Base-by-base conservation (phyloP, 306 rosid species). In the Lotus japonicus region DNA sequence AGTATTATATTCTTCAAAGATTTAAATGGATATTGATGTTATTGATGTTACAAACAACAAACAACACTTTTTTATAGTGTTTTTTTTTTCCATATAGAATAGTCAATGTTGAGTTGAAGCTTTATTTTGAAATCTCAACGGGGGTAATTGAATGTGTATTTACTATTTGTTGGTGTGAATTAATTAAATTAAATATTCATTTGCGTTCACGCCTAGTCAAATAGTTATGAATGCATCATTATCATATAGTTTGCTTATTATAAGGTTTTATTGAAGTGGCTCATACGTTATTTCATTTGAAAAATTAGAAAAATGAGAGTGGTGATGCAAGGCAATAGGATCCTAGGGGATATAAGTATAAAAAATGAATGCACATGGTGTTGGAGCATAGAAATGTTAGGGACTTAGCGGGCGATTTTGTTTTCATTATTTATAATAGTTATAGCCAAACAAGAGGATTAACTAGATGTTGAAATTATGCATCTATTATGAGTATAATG, bases 101-200 rank as follows among this genome's bases (percentile, higher is more conserved):
- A 3, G 66, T 61, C 18, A 61, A 18, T 11, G 13, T 11, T 59
- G 51, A 16, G 21, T 39, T 41, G 58, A 61, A 39, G 23, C 70
- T 73, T 59, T 53, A 53, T 31, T 64, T 53, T 73, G 58, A 73
- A 73, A 19, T 38, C 13, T 7, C 31, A 26, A 8, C 6, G 46
- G 58, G 45, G 45, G 10, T n/a, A n/a, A 31, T 31, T 31, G 7
- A 31, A 31, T 31, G 36, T 31, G 36, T 31, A 31, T 31, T 31
- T 31, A 26, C 31, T 26, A 31, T 31, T 31, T 5, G 5, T 31
- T 31, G 36, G 36, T 31, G 7, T 31, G 0, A 5, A 5, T 31
- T 31, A 31, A 31, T 31, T 31, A 31, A 31, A 31, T 31, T 31
- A 28, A 31, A 31, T 31, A 31, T 31, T 31, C 36, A 31, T 31